A percentile compares a stretch with the other conserved stretches of the same genome.
These are phyloP conservation scores for Papiliotrema flavescens DNA, from an alignment of 1,284 basidiomycete species.

Conservation along the genomic window DNA sequence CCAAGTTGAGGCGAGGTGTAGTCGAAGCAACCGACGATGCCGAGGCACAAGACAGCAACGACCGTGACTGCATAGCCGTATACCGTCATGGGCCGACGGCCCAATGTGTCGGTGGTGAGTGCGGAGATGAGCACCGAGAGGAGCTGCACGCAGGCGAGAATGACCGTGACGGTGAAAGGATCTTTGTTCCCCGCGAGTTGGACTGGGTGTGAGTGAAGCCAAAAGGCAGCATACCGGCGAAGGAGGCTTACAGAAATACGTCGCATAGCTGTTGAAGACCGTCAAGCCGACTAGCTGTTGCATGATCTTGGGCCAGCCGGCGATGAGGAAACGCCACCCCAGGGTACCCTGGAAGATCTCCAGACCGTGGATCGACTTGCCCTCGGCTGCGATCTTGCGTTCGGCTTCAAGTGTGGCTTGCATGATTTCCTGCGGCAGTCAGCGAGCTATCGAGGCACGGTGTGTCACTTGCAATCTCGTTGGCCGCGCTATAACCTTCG, in stretches of 20 bases:
- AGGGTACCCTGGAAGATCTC: conserved; percentile 19
- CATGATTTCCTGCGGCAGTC: conserved; percentile 11
- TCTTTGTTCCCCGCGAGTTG: conserved; percentile 30
- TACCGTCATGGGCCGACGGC: conserved; percentile 28
- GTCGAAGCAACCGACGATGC: conserved; percentile 31
- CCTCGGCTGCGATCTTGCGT: not conserved
- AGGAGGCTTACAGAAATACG: conserved; percentile 16
- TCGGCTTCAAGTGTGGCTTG: conserved; percentile 22
- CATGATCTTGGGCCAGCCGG: conserved; percentile 19
- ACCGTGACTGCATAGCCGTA: conserved; percentile 23
- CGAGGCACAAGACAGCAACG: conserved; percentile 23
- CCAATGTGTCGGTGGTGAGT: conserved; percentile 17
- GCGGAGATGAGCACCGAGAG: conserved; percentile 13
- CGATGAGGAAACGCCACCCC: conserved; percentile 22
- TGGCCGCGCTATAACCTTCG: conserved; percentile 11
- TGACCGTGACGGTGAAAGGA: conserved; percentile 33
- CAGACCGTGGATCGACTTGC: conserved; percentile 1
- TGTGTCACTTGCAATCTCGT: conserved; percentile 16
- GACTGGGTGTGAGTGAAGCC: conserved; percentile 7
- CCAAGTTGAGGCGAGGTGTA: conserved; percentile 21
- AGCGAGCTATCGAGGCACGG: too few species aligned
- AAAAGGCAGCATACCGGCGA: not conserved
- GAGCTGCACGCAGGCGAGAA: conserved; percentile 30
- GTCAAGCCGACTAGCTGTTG: conserved; percentile 21
- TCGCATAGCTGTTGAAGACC: conserved; percentile 19